Conservation (phyloP, 495 filamentous ascomycete species). For the Xylaria sp. region DNA sequence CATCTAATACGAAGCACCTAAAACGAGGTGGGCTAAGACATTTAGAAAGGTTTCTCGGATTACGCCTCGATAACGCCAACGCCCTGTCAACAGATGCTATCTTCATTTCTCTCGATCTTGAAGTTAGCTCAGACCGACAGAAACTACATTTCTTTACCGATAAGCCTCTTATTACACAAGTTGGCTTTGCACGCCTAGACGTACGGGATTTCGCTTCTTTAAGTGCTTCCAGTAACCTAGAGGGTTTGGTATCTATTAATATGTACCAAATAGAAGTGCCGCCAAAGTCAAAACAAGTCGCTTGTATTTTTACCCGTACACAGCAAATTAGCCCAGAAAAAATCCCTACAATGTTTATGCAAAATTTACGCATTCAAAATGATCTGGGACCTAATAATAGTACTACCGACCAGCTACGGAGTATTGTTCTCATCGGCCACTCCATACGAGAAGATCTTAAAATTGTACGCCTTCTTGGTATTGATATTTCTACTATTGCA, state of each 20-base stretch:
- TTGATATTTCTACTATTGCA: constrained; percentile 7
- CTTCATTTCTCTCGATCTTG: neutral
- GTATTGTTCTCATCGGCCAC: neutral
- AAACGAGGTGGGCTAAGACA: neutral
- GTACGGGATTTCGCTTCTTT: neutral
- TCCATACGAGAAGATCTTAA: constrained; percentile 9
- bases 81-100: neutral
- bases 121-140: neutral
- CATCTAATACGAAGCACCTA: neutral
- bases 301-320: neutral
- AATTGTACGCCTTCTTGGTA: neutral
- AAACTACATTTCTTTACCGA: neutral
- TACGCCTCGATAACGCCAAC: neutral
- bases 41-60: neutral
- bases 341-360: neutral
- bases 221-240: neutral
- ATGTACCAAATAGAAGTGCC: constrained; percentile 8
- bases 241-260: neutral
- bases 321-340: neutral
- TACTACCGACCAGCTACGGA: neutral
- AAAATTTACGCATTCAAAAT: neutral
- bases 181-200: neutral
- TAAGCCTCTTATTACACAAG: neutral
- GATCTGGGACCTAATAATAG: neutral
- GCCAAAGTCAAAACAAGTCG: neutral